Evolutionary conservation across 2,329 filamentous ascomycete species (phyloP).

Genomic region (Cladosporium sp.): DNA sequence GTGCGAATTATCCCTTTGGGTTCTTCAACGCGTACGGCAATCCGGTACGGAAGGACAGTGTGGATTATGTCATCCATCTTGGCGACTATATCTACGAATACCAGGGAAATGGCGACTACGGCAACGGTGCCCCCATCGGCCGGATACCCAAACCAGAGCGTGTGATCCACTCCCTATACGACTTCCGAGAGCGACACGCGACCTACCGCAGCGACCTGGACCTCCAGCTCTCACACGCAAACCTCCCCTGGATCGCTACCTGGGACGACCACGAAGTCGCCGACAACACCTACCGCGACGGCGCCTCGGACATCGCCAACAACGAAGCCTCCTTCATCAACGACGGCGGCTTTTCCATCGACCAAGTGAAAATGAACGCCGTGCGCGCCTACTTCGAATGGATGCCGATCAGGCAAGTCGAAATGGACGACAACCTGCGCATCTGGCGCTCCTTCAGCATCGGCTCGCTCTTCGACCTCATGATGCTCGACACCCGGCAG

Average conservation of each 20-base stretch:
- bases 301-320: conserved; percentile 44
- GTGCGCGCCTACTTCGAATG: conserved; percentile 48
- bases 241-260: conserved; percentile 47
- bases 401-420: conserved; percentile 48
- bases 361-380: conserved; percentile 51
- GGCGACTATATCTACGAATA: conserved; percentile 48
- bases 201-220: conserved; percentile 46
- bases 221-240: conserved; percentile 42
- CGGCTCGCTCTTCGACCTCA: conserved; percentile 45
- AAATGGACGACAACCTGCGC: conserved; percentile 48
- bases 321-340: conserved; percentile 46
- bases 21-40: conserved; percentile 36
- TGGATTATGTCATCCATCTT: conserved; percentile 43
- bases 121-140: conserved; percentile 24
- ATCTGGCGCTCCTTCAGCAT: conserved; percentile 48
- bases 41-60: conserved; percentile 37
- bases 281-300: conserved; percentile 47
- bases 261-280: conserved; percentile 43
- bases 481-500: conserved; percentile 48
- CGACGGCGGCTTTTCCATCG: conserved; percentile 45
- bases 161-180: conserved; percentile 46
- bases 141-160: conserved; percentile 37
- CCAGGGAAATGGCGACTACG: conserved; percentile 38
- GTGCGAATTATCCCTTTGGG: conserved; percentile 33
- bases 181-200: conserved; percentile 46